Base-by-base conservation (phyloP, 169 alveolate species). In the Prorocentrum cordatum region DNA sequence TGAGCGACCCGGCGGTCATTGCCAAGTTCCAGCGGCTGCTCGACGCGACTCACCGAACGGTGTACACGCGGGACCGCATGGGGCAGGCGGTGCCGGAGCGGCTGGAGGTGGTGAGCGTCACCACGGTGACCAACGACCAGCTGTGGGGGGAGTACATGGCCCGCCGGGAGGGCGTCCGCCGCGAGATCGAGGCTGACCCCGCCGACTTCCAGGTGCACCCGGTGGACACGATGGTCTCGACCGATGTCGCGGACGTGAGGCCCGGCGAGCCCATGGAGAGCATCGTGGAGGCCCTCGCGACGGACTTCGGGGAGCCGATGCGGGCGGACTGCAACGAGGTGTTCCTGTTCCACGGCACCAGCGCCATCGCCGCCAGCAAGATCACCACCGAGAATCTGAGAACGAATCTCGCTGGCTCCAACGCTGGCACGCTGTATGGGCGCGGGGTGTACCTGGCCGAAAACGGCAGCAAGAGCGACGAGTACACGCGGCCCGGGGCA, bases 61-160 rank as follows among this genome's bases (percentile, higher is more conserved):
- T 77, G 32, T 77, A 77, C 73, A 77, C 88, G 33, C 73, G 88
- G 6, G 88, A 77, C 36, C 88, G 88, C 20, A 36, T 58, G 24
- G 88, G 88, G n/a, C 62, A 77, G 18, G 32, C 75, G 2, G 88
- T 77, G 47, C 88, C 88, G 2, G 88, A 77, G 33, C 54, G 88
- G 88, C 45, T 22, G 38, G 75, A 59, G 45, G 38, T 77, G 27
- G 47, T 77, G 29, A 77, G 75, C n/a, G 88, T 77, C 6, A 33
- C 88, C 27, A 61, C 88, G 22, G 88, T 77, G 27, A 77, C 88
- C 42, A 77, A 77, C 64, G 88, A 77, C 88, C 75, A 77, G 88
- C 36, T 64, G 47, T 77, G 88, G 88, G 88, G 73, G 14, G 32
- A 77, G 47, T 77, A 77, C 47, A 75, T 59, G 88, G 75, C 88